Percentiles rank a stretch among this genome's conserved stretches.
Evolutionary conservation across 1,284 basidiomycete genomes (phyloP).

Genomic region (Trichosporon sp.): DNA sequence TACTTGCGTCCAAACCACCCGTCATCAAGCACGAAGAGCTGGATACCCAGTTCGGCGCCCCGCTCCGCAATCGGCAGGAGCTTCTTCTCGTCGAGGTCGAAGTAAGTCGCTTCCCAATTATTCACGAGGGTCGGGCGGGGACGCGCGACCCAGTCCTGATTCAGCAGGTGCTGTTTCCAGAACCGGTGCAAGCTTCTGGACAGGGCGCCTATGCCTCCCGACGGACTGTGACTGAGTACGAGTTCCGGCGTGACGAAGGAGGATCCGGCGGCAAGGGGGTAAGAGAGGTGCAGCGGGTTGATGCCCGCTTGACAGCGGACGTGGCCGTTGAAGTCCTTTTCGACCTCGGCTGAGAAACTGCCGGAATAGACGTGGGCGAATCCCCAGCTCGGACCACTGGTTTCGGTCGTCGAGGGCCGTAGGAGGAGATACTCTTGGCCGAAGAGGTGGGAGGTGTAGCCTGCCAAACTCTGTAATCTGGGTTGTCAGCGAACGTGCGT

Average conservation of each 20-base stretch:
- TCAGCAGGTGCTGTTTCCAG: constrained; percentile 39
- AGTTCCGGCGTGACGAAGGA: constrained; percentile 43
- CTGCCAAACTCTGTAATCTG: too few relatives aligned
- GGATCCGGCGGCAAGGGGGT: constrained; percentile 34
- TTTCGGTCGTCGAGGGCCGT: constrained; percentile 35
- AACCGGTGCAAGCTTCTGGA: constrained; percentile 38
- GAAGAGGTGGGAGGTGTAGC: constrained; percentile 40
- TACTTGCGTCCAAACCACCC: constrained; percentile 49
- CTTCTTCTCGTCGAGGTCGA: constrained; percentile 39
- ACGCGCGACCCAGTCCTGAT: constrained; percentile 27
- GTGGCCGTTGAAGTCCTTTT: constrained; percentile 30
- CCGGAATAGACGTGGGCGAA: constrained; percentile 44
- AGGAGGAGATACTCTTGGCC: constrained; percentile 45
- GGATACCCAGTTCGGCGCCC: constrained; percentile 38
- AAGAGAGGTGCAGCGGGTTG: constrained; percentile 43
- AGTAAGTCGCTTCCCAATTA: constrained; percentile 49
- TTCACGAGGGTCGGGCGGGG: constrained; percentile 42
- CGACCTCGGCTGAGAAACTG: constrained; percentile 36
- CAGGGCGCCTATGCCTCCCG: constrained; percentile 39
- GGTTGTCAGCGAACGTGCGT: too few relatives aligned
- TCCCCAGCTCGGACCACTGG: constrained; percentile 34
- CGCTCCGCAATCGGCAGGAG: constrained; percentile 37
- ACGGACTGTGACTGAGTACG: constrained; percentile 35
- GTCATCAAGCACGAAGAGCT: constrained; percentile 49
- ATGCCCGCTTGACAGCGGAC: constrained; percentile 39